Conservation (phyloP, 805 yeast genomes). For the Candida methanosorbosa region DNA sequence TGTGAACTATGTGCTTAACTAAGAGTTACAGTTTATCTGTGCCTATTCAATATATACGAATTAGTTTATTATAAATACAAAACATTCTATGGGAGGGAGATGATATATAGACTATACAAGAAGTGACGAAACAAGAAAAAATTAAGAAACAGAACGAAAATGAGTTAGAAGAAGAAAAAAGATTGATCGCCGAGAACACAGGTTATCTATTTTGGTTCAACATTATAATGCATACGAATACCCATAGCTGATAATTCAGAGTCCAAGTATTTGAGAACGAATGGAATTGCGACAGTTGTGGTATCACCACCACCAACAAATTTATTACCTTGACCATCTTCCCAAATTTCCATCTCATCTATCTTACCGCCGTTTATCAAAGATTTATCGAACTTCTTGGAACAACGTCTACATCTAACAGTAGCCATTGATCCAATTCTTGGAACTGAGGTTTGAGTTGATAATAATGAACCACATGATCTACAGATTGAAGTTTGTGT, state of each 20-base stretch:
- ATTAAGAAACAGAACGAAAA: no score
- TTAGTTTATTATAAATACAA: no score
- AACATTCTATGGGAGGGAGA: no score
- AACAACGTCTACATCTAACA: slow-evolving; percentile 86
- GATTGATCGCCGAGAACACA: background rate
- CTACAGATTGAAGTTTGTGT: slow-evolving; percentile 87
- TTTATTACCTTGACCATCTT: slow-evolving; percentile 90
- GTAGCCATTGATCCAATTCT: slow-evolving; percentile 75
- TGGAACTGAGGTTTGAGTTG: slow-evolving; percentile 88
- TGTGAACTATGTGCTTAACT: no score
- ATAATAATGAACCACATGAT: slow-evolving; percentile 83
- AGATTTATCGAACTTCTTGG: slow-evolving; percentile 56
- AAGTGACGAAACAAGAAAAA: no score
- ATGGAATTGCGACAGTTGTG: slow-evolving; percentile 95
- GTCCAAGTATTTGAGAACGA: slow-evolving; percentile 89
- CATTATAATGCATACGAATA: slow-evolving; percentile 83
- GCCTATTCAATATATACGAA: no score
- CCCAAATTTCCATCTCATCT: slow-evolving; percentile 81
- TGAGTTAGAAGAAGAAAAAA: background rate
- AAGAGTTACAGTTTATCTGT: no score
- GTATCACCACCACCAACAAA: slow-evolving; percentile 90
- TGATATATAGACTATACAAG: no score
- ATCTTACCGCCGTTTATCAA: slow-evolving; percentile 35
- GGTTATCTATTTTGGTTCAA: slow-evolving; percentile 44
- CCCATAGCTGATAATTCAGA: slow-evolving; percentile 98